Evolutionary conservation across 1,139 yeast genomes (phyloP).

Genomic region (Barnettozyma hawaiiensis): DNA sequence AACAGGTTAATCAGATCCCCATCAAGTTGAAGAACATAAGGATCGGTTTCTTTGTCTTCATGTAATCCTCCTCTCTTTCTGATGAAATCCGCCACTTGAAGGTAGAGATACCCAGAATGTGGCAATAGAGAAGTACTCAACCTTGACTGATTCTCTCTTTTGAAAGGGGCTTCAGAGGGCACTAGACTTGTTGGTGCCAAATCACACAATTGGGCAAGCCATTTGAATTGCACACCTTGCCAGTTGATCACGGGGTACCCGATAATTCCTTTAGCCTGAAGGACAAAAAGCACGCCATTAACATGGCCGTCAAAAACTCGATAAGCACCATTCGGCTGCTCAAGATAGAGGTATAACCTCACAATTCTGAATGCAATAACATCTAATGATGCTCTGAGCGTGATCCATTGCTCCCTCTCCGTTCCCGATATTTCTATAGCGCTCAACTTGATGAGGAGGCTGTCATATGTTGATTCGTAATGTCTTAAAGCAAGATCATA

Average conservation of each 20-base stretch:
- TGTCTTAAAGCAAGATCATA: conserved; percentile 40
- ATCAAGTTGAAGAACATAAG: conserved; percentile 24
- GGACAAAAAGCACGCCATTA: conserved; percentile 35
- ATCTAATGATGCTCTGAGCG: conserved; percentile 50
- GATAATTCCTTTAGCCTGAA: conserved; percentile 23
- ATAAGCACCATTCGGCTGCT: conserved; percentile 53
- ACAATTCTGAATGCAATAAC: conserved; percentile 57
- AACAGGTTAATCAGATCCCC: conserved; percentile 31
- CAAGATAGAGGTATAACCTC: conserved; percentile 55
- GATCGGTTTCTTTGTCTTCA: conserved; percentile 22
- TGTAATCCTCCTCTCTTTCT: conserved; percentile 21
- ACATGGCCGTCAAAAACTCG: conserved; percentile 62
- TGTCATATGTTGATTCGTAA: conserved; percentile 46
- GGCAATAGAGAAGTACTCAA: conserved; percentile 35
- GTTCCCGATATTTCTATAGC: conserved; percentile 13
- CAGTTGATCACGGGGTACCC: conserved; percentile 32
- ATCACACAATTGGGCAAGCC: conserved; percentile 54
- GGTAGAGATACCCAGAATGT: conserved; percentile 40
- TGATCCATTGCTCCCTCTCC: conserved; percentile 32
- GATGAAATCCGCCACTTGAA: conserved; percentile 35
- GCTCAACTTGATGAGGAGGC: conserved; percentile 36
- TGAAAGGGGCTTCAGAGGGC: conserved; percentile 33
- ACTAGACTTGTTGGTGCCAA: conserved; percentile 32
- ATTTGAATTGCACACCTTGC: conserved; percentile 38
- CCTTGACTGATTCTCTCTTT: conserved; percentile 24